Base-by-base conservation (phyloP, 768 basidiomycete species). In the Phaffia australis region DNA sequence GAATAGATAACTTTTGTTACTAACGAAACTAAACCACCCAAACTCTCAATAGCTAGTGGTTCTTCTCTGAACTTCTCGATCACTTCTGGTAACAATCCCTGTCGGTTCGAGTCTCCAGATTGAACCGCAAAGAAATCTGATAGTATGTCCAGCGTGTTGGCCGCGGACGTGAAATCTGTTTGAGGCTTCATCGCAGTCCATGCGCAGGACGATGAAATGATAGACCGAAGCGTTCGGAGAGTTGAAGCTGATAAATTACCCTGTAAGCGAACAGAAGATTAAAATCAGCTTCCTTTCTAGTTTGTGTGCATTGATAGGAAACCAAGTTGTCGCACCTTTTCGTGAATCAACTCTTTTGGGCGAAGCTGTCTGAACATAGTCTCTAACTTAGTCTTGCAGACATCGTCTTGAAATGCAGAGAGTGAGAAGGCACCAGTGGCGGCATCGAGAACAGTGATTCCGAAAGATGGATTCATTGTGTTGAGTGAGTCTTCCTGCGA, bases 351-450 rank as follows among this genome's bases (percentile, higher is more conserved):
- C 75, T 95, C 93, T 76, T 94, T 94, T 0, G 89, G 89, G 49
- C 91, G 80, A 63, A 97, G 78, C 75, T 94, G 92, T 69, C 94
- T 81, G 78, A 97, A 83, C 71, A 95, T 79, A 0, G 95, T 99
- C 78, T 98, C 95, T 66, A 99, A 77, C 74, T 85, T 87, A 4
- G 95, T 98, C 46, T 90, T 82, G 73, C 88, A 93, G 16, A 89
- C 81, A 74, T 99, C 95, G 71, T 99, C 95, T 66, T 87, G 83
- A 75, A 98, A 95, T 0, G 82, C 80, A 64, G 88, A 87, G 72
- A 99, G 74, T 73, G 90, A 86, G 80, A 99, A 98, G 75, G 94
- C 88, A 55, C 90, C 93, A 0, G 95, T 99, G 3, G 95, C 83
- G 67, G 91, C 93, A 75, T 99, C 95, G 71, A 98, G 77, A 9